Conservation (phyloP, 2,329 filamentous ascomycete genomes). For the Fusarium chaquense region DNA sequence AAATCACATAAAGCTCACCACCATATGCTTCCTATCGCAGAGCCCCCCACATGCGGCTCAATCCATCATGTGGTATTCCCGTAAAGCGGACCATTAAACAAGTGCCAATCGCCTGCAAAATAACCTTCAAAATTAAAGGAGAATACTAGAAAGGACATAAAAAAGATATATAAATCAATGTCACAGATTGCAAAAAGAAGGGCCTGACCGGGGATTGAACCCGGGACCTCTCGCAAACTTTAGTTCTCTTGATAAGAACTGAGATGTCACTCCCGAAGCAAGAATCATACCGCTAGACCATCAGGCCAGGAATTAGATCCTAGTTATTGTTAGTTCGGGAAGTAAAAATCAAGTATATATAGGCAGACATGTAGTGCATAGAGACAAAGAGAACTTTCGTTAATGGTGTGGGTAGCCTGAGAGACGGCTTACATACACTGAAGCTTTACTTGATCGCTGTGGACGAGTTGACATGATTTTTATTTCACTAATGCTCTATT, state of each 20-base stretch:
- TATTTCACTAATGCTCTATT: neutral
- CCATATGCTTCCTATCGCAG: neutral
- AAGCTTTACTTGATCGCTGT: neutral
- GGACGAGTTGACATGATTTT: fast-evolving
- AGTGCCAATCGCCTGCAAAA: neutral
- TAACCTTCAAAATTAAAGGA: neutral
- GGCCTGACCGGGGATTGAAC: conserved; percentile 61
- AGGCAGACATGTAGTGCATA: no score
- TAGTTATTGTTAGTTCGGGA: neutral
- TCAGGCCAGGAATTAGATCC: conserved; percentile 34
- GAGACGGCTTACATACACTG: fast-evolving
- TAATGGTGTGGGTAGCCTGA: neutral
- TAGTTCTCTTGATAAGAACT: conserved; percentile 13
- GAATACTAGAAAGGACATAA: neutral
- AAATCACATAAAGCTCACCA: neutral
- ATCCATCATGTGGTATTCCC: neutral
- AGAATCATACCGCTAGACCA: conserved; percentile 40
- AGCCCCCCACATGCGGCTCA: neutral
- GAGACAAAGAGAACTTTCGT: neutral
- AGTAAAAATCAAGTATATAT: fast-evolving
- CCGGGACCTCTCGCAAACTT: conserved; percentile 59
- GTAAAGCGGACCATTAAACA: neutral
- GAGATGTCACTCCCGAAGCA: conserved; percentile 38
- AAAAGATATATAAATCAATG: neutral
- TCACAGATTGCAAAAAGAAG: conserved; percentile 17